These are phyloP conservation scores for Allomyces arbusculus DNA, from an alignment of 192 early-diverging fungal genomes.

Conservation along the genomic window DNA sequence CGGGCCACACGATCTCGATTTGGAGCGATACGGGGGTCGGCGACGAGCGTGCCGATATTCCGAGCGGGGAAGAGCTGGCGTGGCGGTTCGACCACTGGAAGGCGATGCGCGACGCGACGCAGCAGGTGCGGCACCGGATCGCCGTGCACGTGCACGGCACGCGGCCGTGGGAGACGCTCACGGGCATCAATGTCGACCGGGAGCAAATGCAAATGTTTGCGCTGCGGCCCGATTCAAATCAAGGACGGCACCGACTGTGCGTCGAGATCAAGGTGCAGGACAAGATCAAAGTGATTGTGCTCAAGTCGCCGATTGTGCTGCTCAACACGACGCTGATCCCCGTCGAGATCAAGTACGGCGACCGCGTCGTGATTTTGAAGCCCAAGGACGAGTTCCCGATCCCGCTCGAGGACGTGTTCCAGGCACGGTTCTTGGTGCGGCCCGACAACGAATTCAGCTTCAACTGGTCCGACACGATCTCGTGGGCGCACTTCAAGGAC, in stretches of 20 bases:
- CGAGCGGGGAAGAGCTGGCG: constrained; percentile 48
- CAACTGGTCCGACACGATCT: not conserved
- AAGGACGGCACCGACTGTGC: constrained; percentile 59
- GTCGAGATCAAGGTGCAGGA: constrained; percentile 70
- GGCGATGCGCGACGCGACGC: constrained; percentile 57
- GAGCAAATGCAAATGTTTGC: constrained; percentile 65
- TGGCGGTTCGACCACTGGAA: constrained; percentile 99
- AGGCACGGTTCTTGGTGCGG: not conserved
- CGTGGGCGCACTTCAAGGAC: not conserved
- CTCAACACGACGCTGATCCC: constrained; percentile 59
- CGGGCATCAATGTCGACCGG: constrained; percentile 68
- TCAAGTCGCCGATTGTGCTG: constrained; percentile 64
- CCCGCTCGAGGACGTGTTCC: not conserved
- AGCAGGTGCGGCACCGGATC: constrained; percentile 45
- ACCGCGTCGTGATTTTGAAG: not conserved
- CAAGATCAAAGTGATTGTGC: constrained; percentile 79
- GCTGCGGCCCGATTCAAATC: constrained; percentile 57
- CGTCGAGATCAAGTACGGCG: not conserved
- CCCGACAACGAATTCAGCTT: not conserved
- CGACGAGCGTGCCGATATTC: constrained; percentile 43
- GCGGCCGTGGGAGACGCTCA: constrained; percentile 69
- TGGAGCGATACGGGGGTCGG: constrained; percentile 51
- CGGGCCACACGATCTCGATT: constrained; percentile 73
- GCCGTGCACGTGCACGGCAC: constrained; percentile 67
- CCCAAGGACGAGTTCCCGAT: not conserved